These are phyloP conservation scores for Candida sithepensis DNA, from an alignment of 805 yeast species.

Conservation along the genomic window DNA sequence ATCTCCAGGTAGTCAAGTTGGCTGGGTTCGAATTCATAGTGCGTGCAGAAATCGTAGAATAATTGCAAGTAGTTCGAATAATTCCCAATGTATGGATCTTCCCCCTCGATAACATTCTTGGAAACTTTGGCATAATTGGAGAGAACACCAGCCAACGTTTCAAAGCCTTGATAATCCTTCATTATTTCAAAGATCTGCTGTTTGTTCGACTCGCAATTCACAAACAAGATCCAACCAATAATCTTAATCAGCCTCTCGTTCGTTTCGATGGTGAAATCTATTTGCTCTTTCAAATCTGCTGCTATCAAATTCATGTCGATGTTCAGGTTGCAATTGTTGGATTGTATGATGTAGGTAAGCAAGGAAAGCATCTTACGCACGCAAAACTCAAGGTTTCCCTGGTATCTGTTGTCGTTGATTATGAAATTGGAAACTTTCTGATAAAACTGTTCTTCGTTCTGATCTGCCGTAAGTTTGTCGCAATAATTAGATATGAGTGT, in stretches of 20 bases:
- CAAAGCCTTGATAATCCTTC: slow-evolving; percentile 51
- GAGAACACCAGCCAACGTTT: slow-evolving; percentile 32
- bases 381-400: slow-evolving; percentile 40
- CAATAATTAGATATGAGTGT: slow-evolving; percentile 30
- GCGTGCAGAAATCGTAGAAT: slow-evolving; percentile 52
- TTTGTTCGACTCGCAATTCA: slow-evolving; percentile 20
- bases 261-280: slow-evolving; percentile 17
- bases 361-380: slow-evolving; percentile 47
- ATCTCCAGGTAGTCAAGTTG: slow-evolving; percentile 41
- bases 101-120: slow-evolving; percentile 36
- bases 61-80: slow-evolving; percentile 42
- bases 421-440: slow-evolving; percentile 25
- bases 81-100: slow-evolving; percentile 20
- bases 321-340: slow-evolving; percentile 21
- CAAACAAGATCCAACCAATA: slow-evolving; percentile 31
- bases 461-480: slow-evolving; percentile 15
- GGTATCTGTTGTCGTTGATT: slow-evolving; percentile 28
- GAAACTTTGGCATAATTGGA: slow-evolving; percentile 28
- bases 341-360: slow-evolving; percentile 30
- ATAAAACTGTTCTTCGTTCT: slow-evolving; percentile 25
- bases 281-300: slow-evolving; percentile 15
- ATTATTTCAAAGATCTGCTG: slow-evolving; percentile 39
- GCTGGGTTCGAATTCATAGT: slow-evolving; percentile 38
- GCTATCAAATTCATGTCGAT: slow-evolving; percentile 16
- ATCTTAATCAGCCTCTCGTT: slow-evolving; percentile 30